Percentiles rank a stretch among this genome's conserved stretches.
These are phyloP conservation scores for Phytophthora sp. DNA, from an alignment of 352 stramenopile genomes.

Conservation along the genomic window DNA sequence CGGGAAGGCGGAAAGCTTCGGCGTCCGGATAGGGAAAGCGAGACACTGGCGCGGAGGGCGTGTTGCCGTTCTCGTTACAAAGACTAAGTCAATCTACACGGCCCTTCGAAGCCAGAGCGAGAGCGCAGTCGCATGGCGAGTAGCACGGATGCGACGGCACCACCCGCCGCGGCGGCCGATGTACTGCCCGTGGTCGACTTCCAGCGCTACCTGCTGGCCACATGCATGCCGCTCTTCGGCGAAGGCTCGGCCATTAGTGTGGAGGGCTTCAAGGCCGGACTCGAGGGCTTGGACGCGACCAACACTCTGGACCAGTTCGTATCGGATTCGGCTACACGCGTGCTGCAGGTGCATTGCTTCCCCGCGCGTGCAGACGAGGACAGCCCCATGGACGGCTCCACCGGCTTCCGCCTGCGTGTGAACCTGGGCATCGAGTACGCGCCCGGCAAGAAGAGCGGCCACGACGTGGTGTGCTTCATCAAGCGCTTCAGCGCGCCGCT, in stretches of 20 bases:
- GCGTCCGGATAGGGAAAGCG: conserved; percentile 7
- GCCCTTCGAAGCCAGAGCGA: background rate
- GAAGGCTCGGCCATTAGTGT: conserved; percentile 48
- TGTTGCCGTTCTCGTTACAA: conserved; percentile 21
- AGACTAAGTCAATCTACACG: conserved; percentile 3
- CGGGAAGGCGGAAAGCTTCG: conserved; percentile 9
- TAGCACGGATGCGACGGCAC: conserved; percentile 31
- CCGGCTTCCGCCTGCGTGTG: conserved; percentile 56
- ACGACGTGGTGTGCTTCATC: conserved; percentile 89
- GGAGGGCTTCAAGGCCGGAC: conserved; percentile 52
- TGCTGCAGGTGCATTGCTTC: conserved; percentile 82
- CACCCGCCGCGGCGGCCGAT: conserved; percentile 40
- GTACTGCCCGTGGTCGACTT: conserved; percentile 54
- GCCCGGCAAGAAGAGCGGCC: conserved; percentile 60
- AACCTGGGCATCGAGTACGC: conserved; percentile 84
- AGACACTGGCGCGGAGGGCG: conserved; percentile 7
- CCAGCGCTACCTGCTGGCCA: conserved; percentile 64
- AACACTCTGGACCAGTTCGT: conserved; percentile 76
- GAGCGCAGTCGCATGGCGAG: conserved; percentile 36
- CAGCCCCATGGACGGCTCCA: conserved; percentile 30
- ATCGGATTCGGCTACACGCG: conserved; percentile 56
- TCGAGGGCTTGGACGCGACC: conserved; percentile 40
- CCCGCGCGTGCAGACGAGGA: conserved; percentile 36
- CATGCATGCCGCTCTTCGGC: conserved; percentile 73
- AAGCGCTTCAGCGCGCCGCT: conserved; percentile 79